Evolutionary conservation across 1,139 yeast species (phyloP).

Genomic region (Scheffersomyces titani): DNA sequence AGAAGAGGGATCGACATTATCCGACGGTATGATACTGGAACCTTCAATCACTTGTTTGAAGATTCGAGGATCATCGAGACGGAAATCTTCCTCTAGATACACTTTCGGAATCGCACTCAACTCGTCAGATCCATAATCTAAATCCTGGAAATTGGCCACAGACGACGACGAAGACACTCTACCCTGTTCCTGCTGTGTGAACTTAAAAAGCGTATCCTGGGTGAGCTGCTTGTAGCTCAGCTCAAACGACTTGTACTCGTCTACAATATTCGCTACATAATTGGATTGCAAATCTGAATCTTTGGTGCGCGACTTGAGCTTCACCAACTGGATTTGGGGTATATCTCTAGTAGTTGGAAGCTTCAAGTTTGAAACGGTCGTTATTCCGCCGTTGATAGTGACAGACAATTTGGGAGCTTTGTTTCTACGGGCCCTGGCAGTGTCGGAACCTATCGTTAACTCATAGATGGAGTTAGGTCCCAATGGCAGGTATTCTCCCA

Average conservation of each 20-base stretch:
- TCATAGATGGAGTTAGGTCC: constrained; percentile 83
- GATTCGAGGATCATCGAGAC: constrained; percentile 84
- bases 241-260: constrained; percentile 59
- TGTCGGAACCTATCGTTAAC: constrained; percentile 61
- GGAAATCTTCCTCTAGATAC: constrained; percentile 67
- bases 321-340: constrained; percentile 75
- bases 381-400: constrained; percentile 42
- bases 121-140: constrained; percentile 12
- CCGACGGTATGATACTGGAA: constrained; percentile 37
- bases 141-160: constrained; percentile 11
- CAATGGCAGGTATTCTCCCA: constrained; percentile 48
- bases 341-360: constrained; percentile 83
- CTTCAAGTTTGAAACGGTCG: constrained; percentile 46
- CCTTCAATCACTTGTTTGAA: constrained; percentile 73
- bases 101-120: constrained; percentile 60
- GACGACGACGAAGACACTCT: constrained; percentile 19
- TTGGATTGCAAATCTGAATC: constrained; percentile 44
- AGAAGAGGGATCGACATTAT: constrained; percentile 13
- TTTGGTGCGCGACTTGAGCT: constrained; percentile 51
- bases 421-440: constrained; percentile 37
- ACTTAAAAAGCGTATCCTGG: constrained; percentile 47
- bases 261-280: constrained; percentile 43
- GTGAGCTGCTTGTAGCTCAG: constrained; percentile 50
- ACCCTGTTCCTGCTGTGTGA: constrained; percentile 30
- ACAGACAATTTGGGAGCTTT: constrained; percentile 36